Percentiles rank a stretch among this genome's conserved stretches.
Evolutionary conservation across 768 basidiomycete genomes (phyloP).

Genomic region (Postia placenta): DNA sequence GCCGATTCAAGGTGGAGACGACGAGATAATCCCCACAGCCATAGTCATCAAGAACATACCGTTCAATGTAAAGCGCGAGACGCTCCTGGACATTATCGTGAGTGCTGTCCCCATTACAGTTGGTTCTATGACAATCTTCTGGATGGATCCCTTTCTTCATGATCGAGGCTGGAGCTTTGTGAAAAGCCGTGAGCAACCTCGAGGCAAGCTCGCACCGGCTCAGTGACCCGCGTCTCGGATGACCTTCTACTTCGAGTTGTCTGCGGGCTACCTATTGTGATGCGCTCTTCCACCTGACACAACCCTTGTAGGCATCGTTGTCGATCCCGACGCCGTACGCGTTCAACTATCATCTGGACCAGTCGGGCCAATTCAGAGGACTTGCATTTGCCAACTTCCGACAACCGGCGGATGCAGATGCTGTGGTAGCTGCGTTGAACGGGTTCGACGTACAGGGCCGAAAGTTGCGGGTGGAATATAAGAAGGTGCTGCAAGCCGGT

Average conservation of each 20-base stretch:
- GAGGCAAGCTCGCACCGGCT: no score
- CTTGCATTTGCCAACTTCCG: slow-evolving; percentile 98
- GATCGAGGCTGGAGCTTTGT: neutral
- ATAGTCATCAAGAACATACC: slow-evolving; percentile 99
- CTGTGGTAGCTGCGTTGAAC: slow-evolving; percentile 92
- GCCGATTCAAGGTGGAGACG: slow-evolving; percentile 53
- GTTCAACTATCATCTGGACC: slow-evolving; percentile 99
- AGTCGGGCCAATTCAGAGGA: slow-evolving; percentile 93
- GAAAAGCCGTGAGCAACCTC: neutral
- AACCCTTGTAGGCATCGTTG: slow-evolving; percentile 64
- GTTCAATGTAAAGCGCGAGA: slow-evolving; percentile 96
- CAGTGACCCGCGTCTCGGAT: no score
- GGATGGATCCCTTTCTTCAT: neutral
- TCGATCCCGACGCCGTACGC: slow-evolving; percentile 96
- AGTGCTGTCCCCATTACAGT: slow-evolving; percentile 36
- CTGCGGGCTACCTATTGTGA: no score
- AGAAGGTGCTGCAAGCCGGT: slow-evolving; percentile 97
- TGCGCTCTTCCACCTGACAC: neutral
- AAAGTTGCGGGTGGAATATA: slow-evolving; percentile 97
- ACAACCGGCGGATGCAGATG: slow-evolving; percentile 84
- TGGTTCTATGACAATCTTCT: neutral
- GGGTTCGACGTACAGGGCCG: slow-evolving; percentile 96
- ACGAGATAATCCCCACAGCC: slow-evolving; percentile 96
- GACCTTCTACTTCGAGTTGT: neutral
- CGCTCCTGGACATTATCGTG: slow-evolving; percentile 93